Evolutionary conservation across 2,329 filamentous ascomycete species (phyloP).

Genomic region (Thielaviopsis populi): DNA sequence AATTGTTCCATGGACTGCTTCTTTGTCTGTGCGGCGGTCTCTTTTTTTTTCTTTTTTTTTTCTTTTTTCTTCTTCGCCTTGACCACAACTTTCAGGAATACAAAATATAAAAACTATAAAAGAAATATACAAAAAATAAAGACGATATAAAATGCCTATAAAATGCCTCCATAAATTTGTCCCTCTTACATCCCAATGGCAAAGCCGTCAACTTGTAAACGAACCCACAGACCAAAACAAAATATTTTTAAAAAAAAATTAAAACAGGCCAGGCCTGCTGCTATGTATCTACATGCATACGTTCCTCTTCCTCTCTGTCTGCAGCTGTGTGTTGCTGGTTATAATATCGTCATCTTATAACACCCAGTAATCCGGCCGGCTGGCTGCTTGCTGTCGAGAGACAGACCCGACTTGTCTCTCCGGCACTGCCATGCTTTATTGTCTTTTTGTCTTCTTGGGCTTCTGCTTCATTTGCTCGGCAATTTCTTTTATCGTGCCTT

Average conservation of each 20-base stretch:
- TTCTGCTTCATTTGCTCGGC: neutral
- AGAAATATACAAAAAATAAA: too few species aligned
- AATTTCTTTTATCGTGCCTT: neutral
- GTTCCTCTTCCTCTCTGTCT: too few species aligned
- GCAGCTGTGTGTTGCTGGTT: neutral
- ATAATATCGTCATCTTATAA: neutral
- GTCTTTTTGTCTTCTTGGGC: neutral
- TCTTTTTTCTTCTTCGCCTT: neutral
- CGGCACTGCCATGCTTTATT: neutral
- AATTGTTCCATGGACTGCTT: conserved; percentile 2
- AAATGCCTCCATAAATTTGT: neutral
- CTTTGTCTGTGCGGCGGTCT: conserved; percentile 1
- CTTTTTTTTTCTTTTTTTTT: neutral
- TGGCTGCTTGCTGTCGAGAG: neutral
- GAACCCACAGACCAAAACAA: neutral
- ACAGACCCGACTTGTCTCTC: neutral
- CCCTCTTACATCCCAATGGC: too few species aligned
- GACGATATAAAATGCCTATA: neutral
- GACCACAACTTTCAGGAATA: neutral
- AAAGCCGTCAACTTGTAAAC: neutral
- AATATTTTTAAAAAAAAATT: neutral
- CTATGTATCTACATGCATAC: neutral
- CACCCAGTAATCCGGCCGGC: neutral
- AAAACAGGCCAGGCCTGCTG: neutral
- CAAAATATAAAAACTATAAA: too few species aligned